A percentile compares a stretch with the other conserved stretches of the same genome.
phyloP scores from a whole-genome alignment of 257 asterid species.

The Penstemon newberryi region DNA sequence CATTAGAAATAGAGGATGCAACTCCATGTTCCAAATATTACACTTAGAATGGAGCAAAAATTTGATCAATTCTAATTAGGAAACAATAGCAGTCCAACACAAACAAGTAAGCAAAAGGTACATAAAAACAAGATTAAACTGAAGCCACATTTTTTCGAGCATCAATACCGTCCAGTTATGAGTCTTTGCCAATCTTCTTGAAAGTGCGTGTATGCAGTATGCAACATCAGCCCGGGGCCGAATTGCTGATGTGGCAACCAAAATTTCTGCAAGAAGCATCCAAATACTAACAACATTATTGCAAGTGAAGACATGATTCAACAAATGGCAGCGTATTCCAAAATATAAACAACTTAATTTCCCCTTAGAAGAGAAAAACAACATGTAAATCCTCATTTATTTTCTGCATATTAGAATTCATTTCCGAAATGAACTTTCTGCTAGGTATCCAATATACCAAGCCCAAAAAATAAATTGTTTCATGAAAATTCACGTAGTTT shows the following conservation, averaged over 20 bases:
- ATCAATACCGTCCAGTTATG: conserved; percentile 93
- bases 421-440: conserved; percentile 3
- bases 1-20: too few relatives aligned
- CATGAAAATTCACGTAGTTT: conserved; percentile 13
- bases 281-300: conserved; percentile 31
- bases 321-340: conserved; percentile 15
- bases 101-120: conserved; percentile 7
- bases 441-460: conserved; percentile 13
- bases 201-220: conserved; percentile 86
- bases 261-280: conserved; percentile 75
- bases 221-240: conserved; percentile 96
- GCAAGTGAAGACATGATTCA: conserved; percentile 38
- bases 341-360: conserved; percentile 14
- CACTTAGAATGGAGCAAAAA: too few relatives aligned
- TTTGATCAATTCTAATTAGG: too few relatives aligned
- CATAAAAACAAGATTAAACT: conserved; percentile 14
- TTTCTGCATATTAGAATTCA: conserved; percentile 16
- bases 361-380: conserved; percentile 6
- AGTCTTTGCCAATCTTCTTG: conserved; percentile 89
- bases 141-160: conserved; percentile 8
- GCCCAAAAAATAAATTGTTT: conserved; percentile 6
- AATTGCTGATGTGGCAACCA: conserved; percentile 69
- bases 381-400: conserved; percentile 16
- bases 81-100: background rate
- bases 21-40: too few relatives aligned